Base-by-base conservation (phyloP, 192 early-diverging fungal species). In the Entophlyctis luteolus region DNA sequence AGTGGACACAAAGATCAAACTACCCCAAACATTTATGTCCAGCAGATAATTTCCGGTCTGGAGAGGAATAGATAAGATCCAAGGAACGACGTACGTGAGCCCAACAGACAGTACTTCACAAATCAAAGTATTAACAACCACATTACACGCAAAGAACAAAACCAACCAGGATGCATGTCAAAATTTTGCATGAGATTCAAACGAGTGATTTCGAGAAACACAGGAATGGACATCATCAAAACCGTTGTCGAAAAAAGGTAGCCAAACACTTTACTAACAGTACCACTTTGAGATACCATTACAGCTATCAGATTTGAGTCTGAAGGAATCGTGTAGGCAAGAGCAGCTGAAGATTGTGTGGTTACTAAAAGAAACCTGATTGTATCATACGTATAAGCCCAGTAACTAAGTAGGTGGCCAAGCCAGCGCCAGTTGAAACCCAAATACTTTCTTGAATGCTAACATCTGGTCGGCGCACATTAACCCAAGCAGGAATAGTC, bases 401-500 rank as follows among this genome's bases (percentile, higher is more conserved):
- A 63, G 65, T 48, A 23, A 74, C 22, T n/a, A 80, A 27, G 53
- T 81, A 80, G n/a, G 60, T 59, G 12, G 57, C 12, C 5, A 58
- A 45, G 8, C 72, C 68, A 4, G 62, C 42, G 12, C 46, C 47
- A n/a, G 77, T 73, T 12, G 76, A 20, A 10, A 31, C 32, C 78
- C 78, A 80, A n/a, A 80, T 65, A 0, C 75, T 68, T 33, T 55
- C 53, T 57, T 80, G 78, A 12, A 81, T 76, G 57, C 70, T 80
- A 14, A 80, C 79, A 70, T 81, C 79, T 8, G 62, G 79, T 37
- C 53, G 31, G 29, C 81, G 75, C 4, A 79, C 49, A 50, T 80
- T 80, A 16, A 80, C 77, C 78, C 78, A 80, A 28, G 68, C 58
- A 10, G 78, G 78, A 3, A 80, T 65, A 2, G 71, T 63, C 18